Percentiles rank a stretch among this genome's conserved stretches.
Conservation (phyloP, 495 filamentous ascomycete species). For the Penicillium riverlandense region DNA sequence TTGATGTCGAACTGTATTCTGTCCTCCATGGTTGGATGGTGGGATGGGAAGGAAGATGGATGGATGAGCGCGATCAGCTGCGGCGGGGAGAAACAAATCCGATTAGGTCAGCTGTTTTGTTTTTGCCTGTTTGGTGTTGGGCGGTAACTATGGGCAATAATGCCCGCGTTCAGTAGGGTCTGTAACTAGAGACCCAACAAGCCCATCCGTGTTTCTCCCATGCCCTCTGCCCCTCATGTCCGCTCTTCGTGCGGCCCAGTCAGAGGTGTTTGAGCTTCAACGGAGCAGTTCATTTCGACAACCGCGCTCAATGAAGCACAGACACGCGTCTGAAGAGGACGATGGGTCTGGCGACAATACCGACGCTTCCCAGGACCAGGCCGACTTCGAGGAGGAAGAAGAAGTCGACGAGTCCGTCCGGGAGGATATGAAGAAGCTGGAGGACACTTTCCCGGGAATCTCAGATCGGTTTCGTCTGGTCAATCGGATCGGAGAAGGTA, state of each 20-base stretch:
- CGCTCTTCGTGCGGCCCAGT: conserved; percentile 14
- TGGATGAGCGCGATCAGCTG: conserved; percentile 1
- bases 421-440: conserved; percentile 81
- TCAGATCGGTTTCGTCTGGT: conserved; percentile 78
- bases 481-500: conserved; percentile 95
- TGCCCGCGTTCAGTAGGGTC: no score
- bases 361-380: conserved; percentile 11
- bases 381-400: conserved; percentile 37
- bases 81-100: conserved; percentile 9
- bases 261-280: conserved; percentile 19
- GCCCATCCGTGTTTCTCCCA: not conserved
- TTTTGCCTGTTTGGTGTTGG: conserved; percentile 14
- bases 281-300: conserved; percentile 9
- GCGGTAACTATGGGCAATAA: no score
- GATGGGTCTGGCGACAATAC: conserved; percentile 19
- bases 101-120: conserved; percentile 12
- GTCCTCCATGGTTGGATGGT: conserved; percentile 57
- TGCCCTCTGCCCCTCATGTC: conserved; percentile 17
- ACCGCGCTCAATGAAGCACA: conserved; percentile 2
- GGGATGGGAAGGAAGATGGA: conserved; percentile 1
- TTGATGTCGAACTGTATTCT: conserved; percentile 86
- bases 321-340: conserved; percentile 23
- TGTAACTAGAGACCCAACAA: no score
- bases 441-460: conserved; percentile 76
- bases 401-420: conserved; percentile 64